A percentile compares a stretch with the other conserved stretches of the same genome.
Evolutionary conservation across 495 filamentous ascomycete species (phyloP).

Genomic region (Podospora tetraspora): DNA sequence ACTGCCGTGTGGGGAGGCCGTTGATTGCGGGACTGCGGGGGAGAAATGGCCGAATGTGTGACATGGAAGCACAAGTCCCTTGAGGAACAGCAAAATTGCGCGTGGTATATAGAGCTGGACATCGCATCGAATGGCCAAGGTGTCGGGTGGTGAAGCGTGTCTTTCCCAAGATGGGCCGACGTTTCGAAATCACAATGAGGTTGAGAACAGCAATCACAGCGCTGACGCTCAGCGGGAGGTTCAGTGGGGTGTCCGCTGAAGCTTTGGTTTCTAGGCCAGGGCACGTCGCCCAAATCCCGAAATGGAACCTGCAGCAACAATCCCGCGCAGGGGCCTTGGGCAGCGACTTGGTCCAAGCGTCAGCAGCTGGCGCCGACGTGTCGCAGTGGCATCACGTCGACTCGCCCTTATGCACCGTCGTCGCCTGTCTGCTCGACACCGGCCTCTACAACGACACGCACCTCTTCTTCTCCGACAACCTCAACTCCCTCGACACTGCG

Average conservation of each 20-base stretch:
- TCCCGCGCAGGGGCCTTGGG: background rate
- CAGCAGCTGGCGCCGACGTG: conserved; percentile 38
- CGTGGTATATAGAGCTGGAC: background rate
- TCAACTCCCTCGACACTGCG: conserved; percentile 38
- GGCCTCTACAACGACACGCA: conserved; percentile 51
- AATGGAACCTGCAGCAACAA: background rate
- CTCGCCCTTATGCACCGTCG: conserved; percentile 47
- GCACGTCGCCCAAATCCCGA: background rate
- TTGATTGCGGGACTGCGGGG: background rate
- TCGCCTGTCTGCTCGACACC: conserved; percentile 52
- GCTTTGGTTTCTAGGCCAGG: background rate
- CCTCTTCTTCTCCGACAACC: conserved; percentile 55
- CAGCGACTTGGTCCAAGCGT: background rate
- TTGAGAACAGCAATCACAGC: background rate
- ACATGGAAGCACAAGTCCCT: background rate
- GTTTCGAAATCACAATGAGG: background rate
- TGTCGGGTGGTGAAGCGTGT: background rate
- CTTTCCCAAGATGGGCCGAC: background rate
- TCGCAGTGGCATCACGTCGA: conserved; percentile 50
- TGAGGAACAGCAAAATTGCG: background rate
- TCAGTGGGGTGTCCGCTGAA: background rate
- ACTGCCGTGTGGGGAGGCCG: background rate
- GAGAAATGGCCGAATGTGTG: background rate
- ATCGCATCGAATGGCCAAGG: background rate
- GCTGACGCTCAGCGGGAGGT: background rate